Conservation (phyloP, 768 basidiomycete species). For the Boletus barrowsii region DNA sequence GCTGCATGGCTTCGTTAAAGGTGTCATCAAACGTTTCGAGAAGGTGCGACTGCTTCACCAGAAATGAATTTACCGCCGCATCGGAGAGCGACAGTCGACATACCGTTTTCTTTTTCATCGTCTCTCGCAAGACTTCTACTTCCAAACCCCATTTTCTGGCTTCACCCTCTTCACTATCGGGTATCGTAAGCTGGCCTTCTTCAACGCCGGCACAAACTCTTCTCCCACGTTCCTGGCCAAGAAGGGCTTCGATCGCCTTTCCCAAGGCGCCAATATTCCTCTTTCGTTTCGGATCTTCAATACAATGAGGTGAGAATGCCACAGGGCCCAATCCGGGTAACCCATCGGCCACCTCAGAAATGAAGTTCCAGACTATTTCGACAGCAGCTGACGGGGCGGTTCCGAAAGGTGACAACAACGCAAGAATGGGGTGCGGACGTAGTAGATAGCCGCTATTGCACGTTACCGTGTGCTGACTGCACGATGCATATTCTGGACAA, state of each 20-base stretch:
- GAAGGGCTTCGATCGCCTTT: conserved; percentile 61
- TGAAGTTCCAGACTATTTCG: conserved; percentile 44
- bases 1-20: conserved; percentile 76
- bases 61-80: conserved; percentile 17
- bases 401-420: conserved; percentile 40
- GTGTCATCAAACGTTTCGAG: conserved; percentile 63
- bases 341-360: conserved; percentile 56
- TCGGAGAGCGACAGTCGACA: conserved; percentile 23
- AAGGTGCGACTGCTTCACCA: conserved; percentile 47
- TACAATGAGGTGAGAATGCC: conserved; percentile 70
- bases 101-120: conserved; percentile 58
- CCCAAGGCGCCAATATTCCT: conserved; percentile 71
- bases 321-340: conserved; percentile 75
- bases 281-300: conserved; percentile 75
- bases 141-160: conserved; percentile 77
- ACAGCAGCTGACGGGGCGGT: conserved; percentile 37
- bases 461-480: conserved; percentile 50
- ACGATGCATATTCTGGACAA: conserved; percentile 69
- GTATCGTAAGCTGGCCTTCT: conserved; percentile 16
- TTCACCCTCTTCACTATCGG: conserved; percentile 58
- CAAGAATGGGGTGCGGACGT: conserved; percentile 57
- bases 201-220: conserved; percentile 60
- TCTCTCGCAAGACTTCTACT: conserved; percentile 53
- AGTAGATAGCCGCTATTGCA: conserved; percentile 71
- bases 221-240: conserved; percentile 62